Conservation (phyloP, 352 stramenopile species). For the Phytophthora sp. region DNA sequence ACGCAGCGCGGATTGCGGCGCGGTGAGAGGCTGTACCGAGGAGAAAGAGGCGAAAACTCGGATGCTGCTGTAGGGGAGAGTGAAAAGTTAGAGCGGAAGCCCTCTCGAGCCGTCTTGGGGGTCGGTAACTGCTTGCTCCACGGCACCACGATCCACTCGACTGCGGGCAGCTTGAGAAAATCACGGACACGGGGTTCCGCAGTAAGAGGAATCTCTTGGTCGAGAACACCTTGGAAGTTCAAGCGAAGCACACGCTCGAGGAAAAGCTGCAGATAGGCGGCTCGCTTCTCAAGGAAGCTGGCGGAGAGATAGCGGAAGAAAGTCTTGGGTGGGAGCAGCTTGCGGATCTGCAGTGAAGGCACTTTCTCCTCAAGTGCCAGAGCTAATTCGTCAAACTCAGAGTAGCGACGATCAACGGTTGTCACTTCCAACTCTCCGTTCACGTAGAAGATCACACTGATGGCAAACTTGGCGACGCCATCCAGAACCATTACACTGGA, state of each 20-base stretch:
- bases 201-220: slow-evolving; percentile 70
- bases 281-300: slow-evolving; percentile 66
- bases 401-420: slow-evolving; percentile 68
- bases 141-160: slow-evolving; percentile 76
- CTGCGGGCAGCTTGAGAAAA: slow-evolving; percentile 70
- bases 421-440: slow-evolving; percentile 47
- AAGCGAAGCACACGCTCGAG: slow-evolving; percentile 63
- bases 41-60: slow-evolving; percentile 39
- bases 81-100: slow-evolving; percentile 33
- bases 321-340: slow-evolving; percentile 73
- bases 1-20: slow-evolving; percentile 21
- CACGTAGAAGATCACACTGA: slow-evolving; percentile 67
- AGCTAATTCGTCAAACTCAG: slow-evolving; percentile 70
- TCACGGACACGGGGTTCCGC: slow-evolving; percentile 67
- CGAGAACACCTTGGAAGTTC: slow-evolving; percentile 66
- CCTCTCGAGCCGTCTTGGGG: slow-evolving; percentile 13
- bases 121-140: slow-evolving; percentile 39
- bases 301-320: slow-evolving; percentile 66
- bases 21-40: slow-evolving; percentile 36
- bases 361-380: slow-evolving; percentile 64
- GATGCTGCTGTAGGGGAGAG: slow-evolving; percentile 31
- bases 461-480: slow-evolving; percentile 57
- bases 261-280: slow-evolving; percentile 66
- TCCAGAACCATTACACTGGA: slow-evolving; percentile 56
- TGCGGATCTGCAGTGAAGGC: slow-evolving; percentile 48